Evolutionary conservation across 768 basidiomycete genomes (phyloP), one percentile per base, ranked within the genome.

Genomic region (Sistotremastrum suecicum): DNA sequence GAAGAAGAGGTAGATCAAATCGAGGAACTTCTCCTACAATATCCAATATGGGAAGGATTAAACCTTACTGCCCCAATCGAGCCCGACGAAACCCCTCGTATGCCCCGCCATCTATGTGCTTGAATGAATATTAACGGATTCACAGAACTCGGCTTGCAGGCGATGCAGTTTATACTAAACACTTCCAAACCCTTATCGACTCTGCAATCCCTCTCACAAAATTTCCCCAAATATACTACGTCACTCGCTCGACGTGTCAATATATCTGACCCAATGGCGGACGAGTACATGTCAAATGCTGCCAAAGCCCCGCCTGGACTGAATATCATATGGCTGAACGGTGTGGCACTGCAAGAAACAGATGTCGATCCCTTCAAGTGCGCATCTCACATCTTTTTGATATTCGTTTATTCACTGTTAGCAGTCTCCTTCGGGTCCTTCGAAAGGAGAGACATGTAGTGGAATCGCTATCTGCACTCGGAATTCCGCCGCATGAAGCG

Each of bases 211-310:
- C 72, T 98, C 20, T 71, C 85, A 0, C 85, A 91, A 55, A 81
- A 92, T 60, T 94, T 97, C 63, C 92, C 94, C 0, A 82, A 76
- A 57, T 94, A 92, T 56, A 80, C 80, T 1, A 70, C 78, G 0
- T 66, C 79, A 3, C 67, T 95, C 32, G 74, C 83, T 0, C 76
- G 88, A 3, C 78, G 81, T 47, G 75, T 90, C 38, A 54, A 64
- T 1, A 63, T 75, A 3, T 72, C 75, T 47, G 57, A 63, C 6
- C 65, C 61, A 8, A 53, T 94, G 6, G 55, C 58, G 1, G 59
- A 69, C 0, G 85, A 87, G 58, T 90, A 5, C 56, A 66, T 20
- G 56, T 55, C 5, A 88, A 88, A 51, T 69, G 74, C 48, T 51
- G 12, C 66, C 30, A 74, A 69, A 48, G 72, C 66, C 10, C 66